Percentiles rank a stretch among this genome's conserved stretches.
These are phyloP conservation scores for Trypanosoma avium DNA, from an alignment of 208 protist genomes.

Conservation along the genomic window DNA sequence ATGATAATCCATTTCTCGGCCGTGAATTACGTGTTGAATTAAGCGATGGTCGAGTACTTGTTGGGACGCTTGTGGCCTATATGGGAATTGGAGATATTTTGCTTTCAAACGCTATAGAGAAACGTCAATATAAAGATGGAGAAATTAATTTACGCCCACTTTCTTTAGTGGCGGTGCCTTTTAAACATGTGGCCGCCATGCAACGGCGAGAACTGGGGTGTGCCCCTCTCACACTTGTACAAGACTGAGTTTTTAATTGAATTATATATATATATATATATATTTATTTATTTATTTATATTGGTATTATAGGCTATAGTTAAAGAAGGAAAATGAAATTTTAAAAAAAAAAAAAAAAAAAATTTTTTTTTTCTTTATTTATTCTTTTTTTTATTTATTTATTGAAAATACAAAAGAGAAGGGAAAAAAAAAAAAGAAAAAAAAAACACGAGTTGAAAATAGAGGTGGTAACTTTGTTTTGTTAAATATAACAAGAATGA, in stretches of 20 bases:
- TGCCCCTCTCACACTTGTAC: slow-evolving; percentile 29
- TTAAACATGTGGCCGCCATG: slow-evolving; percentile 61
- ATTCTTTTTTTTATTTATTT: neutral
- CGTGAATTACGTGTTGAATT: slow-evolving; percentile 82
- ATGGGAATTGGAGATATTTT: slow-evolving; percentile 77
- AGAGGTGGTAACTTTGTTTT: too few species aligned
- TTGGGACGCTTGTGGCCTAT: slow-evolving; percentile 71
- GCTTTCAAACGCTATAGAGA: slow-evolving; percentile 60
- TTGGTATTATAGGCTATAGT: too few species aligned
- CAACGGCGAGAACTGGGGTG: slow-evolving; percentile 54
- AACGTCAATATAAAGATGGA: slow-evolving; percentile 67
- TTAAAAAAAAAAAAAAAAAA: neutral
- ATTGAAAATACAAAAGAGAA: neutral
- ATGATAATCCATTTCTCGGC: slow-evolving; percentile 60
- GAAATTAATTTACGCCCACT: slow-evolving; percentile 46
- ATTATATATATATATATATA: too few species aligned
- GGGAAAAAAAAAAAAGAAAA: neutral
- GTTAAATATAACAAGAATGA: slow-evolving; percentile 12
- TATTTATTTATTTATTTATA: neutral
- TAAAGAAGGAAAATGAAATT: neutral
- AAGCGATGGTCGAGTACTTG: slow-evolving; percentile 63
- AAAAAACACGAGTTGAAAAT: too few species aligned
- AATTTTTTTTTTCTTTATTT: slow-evolving; percentile 10
- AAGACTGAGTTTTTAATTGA: too few species aligned
- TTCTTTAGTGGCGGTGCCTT: slow-evolving; percentile 68